Evolutionary conservation across 495 filamentous ascomycete genomes (phyloP).

Genomic region (Oidiodendron maius): DNA sequence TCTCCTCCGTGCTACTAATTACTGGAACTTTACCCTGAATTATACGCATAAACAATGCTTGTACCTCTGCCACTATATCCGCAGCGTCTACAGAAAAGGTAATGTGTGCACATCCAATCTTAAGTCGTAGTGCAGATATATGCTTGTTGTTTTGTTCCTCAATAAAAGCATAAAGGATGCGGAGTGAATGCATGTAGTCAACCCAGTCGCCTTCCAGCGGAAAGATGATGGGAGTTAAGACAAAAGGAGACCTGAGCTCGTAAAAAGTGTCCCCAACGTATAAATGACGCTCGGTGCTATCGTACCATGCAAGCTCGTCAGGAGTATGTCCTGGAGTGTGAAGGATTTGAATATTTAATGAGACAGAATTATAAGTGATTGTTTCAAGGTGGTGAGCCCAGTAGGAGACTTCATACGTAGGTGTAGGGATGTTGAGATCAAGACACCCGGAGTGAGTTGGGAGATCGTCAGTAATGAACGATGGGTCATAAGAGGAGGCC

Average conservation of each 20-base stretch:
- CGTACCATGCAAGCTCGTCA: slow-evolving; percentile 34
- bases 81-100: slow-evolving; percentile 23
- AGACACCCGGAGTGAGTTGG: slow-evolving; percentile 26
- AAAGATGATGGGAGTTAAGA: slow-evolving; percentile 28
- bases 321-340: slow-evolving; percentile 38
- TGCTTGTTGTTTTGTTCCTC: slow-evolving; percentile 14
- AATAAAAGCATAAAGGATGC: slow-evolving; percentile 23
- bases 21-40: slow-evolving; percentile 22
- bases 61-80: slow-evolving; percentile 22
- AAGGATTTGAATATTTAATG: slow-evolving; percentile 28
- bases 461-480: slow-evolving; percentile 29
- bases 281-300: slow-evolving; percentile 28
- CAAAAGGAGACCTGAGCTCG: slow-evolving; percentile 14
- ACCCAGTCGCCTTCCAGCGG: slow-evolving; percentile 26
- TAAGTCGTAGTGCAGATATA: slow-evolving; percentile 9
- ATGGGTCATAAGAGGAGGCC: slow-evolving; percentile 26
- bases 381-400: slow-evolving; percentile 29
- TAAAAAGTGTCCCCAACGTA: slow-evolving; percentile 39
- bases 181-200: slow-evolving; percentile 24
- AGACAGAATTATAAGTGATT: slow-evolving; percentile 6
- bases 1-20: slow-evolving; percentile 10
- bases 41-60: slow-evolving; percentile 17
- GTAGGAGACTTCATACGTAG: slow-evolving; percentile 27
- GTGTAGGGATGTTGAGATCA: slow-evolving; percentile 22
- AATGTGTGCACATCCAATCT: slow-evolving; percentile 25